These are phyloP conservation scores for Acephala macrosclerotiorum DNA, from an alignment of 2,329 filamentous ascomycete genomes.

Conservation along the genomic window DNA sequence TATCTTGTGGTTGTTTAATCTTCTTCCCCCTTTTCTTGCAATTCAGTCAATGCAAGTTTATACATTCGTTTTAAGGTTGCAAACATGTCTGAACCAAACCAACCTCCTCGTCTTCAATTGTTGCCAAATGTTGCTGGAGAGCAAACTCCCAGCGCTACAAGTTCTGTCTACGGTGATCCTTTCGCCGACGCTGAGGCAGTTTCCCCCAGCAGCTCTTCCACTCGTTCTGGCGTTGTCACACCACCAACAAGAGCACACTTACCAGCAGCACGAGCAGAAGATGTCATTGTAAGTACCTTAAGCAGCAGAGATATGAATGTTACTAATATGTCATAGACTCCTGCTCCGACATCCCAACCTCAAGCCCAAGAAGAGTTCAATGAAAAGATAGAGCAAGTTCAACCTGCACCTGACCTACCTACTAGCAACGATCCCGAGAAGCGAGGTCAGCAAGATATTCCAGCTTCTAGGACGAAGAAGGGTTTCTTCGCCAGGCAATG, in stretches of 20 bases:
- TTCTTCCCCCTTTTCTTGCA: neutral
- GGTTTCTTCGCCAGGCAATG: conserved; percentile 19
- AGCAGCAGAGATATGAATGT: neutral
- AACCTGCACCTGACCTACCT: neutral
- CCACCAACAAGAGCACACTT: neutral
- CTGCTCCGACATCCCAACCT: neutral
- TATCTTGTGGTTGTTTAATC: neutral
- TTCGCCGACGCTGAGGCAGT: conserved; percentile 9
- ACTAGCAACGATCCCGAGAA: neutral
- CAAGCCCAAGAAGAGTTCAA: neutral
- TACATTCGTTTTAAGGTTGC: neutral
- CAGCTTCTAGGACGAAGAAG: neutral
- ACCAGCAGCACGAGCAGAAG: neutral
- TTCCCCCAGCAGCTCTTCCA: neutral
- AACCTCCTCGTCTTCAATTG: neutral
- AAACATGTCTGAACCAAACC: conserved; percentile 4
- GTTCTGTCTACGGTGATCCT: neutral
- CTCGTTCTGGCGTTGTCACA: neutral
- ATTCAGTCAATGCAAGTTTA: neutral
- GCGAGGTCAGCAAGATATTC: neutral
- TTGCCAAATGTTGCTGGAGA: neutral
- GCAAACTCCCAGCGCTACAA: neutral
- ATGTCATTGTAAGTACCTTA: conserved; percentile 1
- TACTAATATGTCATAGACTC: conserved; percentile 7
- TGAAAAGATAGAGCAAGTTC: conserved; percentile 6